These are phyloP conservation scores for Pyrenula massariospora DNA, from an alignment of 495 filamentous ascomycete species.

Conservation along the genomic window DNA sequence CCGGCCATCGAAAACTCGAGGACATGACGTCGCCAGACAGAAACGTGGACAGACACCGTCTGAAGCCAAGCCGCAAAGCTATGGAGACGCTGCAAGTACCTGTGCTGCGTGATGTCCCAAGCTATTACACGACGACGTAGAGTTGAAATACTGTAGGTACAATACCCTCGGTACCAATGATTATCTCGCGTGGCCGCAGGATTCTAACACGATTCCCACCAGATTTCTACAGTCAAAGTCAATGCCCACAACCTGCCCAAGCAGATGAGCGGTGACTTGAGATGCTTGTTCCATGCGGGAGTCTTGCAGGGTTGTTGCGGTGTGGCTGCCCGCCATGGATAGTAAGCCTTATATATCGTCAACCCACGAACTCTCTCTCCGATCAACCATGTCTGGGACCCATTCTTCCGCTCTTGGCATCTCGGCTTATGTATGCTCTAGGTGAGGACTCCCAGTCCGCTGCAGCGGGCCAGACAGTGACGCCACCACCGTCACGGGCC, in stretches of 20 bases:
- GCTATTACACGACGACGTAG: not conserved
- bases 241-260: not conserved
- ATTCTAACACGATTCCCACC: not conserved
- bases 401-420: not conserved
- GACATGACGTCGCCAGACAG: not conserved
- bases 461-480: not conserved
- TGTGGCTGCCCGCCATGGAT: not conserved
- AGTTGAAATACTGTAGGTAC: not conserved
- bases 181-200: not conserved
- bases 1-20: not conserved
- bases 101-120: not conserved
- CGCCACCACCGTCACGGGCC: conserved; percentile 4
- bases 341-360: not conserved
- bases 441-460: not conserved
- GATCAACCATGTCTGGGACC: not conserved
- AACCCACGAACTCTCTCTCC: not conserved
- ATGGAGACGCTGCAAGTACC: not conserved
- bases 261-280: not conserved
- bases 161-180: not conserved
- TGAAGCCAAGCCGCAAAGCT: not conserved
- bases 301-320: not conserved
- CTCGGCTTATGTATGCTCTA: not conserved
- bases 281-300: not conserved
- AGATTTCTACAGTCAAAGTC: not conserved
- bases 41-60: not conserved